Conservation (phyloP, 1,284 basidiomycete species). For the Athelia sp. region DNA sequence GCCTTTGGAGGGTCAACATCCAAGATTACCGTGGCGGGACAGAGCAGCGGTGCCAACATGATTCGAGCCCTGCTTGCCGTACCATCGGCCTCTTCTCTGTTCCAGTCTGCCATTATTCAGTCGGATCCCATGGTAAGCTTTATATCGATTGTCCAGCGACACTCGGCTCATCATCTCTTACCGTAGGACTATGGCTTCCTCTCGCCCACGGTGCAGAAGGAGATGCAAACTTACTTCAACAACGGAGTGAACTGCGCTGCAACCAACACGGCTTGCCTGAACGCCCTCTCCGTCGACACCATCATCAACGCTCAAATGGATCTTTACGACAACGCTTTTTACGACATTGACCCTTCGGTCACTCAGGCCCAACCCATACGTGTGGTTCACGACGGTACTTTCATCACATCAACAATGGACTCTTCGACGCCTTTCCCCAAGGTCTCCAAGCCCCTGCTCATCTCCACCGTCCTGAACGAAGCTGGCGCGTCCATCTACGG, state of each 20-base stretch:
- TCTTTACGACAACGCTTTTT: slow-evolving; percentile 34
- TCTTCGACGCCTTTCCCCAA: slow-evolving; percentile 48
- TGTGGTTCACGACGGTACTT: slow-evolving; percentile 52
- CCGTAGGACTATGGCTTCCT: slow-evolving; percentile 76
- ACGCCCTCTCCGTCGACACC: slow-evolving; percentile 39
- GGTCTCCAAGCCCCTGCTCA: slow-evolving; percentile 58
- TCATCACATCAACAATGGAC: slow-evolving; percentile 58
- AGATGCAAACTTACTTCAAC: slow-evolving; percentile 53
- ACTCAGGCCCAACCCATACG: slow-evolving; percentile 55
- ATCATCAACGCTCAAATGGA: slow-evolving; percentile 46
- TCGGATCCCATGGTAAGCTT: slow-evolving; percentile 77
- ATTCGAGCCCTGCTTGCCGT: slow-evolving; percentile 69
- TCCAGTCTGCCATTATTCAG: slow-evolving; percentile 73
- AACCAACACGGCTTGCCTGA: slow-evolving; percentile 45
- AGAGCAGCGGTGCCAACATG: slow-evolving; percentile 82
- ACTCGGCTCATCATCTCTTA: background rate
- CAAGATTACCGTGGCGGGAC: slow-evolving; percentile 80
- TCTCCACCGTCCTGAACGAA: slow-evolving; percentile 70
- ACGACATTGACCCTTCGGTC: slow-evolving; percentile 43
- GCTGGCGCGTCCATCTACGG: slow-evolving; percentile 57
- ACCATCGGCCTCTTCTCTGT: slow-evolving; percentile 61
- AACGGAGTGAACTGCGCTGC: slow-evolving; percentile 40
- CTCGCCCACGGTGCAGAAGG: slow-evolving; percentile 43
- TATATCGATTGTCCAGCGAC: background rate
- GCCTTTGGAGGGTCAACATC: slow-evolving; percentile 65